These are phyloP conservation scores for Alternaria rosae DNA, from an alignment of 2,329 filamentous ascomycete genomes.

Conservation along the genomic window DNA sequence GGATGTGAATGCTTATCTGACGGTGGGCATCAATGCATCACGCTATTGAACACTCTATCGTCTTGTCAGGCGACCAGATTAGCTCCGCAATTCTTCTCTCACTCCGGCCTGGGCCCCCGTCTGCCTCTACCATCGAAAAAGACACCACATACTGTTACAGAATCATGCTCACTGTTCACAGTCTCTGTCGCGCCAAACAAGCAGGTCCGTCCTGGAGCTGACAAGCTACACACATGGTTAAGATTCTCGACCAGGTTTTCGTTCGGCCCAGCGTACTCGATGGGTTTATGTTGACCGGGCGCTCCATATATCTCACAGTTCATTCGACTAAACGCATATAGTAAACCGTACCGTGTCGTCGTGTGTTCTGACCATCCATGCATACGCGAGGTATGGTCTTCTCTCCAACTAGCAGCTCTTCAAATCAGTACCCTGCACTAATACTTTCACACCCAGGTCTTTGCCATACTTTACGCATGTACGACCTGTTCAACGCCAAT, in stretches of 20 bases:
- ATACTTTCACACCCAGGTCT: neutral
- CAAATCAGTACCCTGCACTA: neutral
- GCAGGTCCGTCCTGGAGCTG: constrained; percentile 8
- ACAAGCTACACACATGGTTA: constrained; percentile 9
- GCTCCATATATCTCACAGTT: neutral
- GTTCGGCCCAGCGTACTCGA: constrained; percentile 1
- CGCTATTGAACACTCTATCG: constrained; percentile 27
- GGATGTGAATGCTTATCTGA: constrained; percentile 2
- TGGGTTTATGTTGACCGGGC: neutral
- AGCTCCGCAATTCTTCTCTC: too few relatives aligned
- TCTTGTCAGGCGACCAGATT: constrained; percentile 17
- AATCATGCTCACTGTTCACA: constrained; percentile 2
- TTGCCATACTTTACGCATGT: neutral
- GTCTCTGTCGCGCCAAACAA: neutral
- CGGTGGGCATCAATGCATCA: constrained; percentile 32
- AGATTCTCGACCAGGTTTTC: constrained; percentile 18
- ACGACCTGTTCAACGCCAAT: neutral
- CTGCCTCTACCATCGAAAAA: neutral
- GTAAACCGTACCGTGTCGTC: neutral
- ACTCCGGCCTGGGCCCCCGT: neutral
- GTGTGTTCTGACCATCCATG: neutral
- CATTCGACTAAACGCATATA: neutral
- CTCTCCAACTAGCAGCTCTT: neutral
- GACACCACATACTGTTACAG: neutral
- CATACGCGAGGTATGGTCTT: neutral